phyloP scores from a whole-genome alignment of 495 filamentous ascomycete genomes.

The Neurospora sp. region DNA sequence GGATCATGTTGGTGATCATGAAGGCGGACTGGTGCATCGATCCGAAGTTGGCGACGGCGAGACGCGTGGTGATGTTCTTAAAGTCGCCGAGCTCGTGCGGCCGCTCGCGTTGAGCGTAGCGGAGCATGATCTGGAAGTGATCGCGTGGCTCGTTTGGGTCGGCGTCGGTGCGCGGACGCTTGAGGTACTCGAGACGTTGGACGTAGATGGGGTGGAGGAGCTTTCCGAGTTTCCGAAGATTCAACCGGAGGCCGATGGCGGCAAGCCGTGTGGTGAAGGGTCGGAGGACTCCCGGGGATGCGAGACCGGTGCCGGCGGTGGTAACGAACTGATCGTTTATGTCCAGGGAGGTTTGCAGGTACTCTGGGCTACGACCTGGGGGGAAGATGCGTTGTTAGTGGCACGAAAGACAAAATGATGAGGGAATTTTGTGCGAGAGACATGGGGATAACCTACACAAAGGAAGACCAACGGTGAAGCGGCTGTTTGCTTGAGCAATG shows the following conservation, averaged over 20 bases:
- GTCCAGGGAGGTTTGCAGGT: neutral
- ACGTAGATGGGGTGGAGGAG: constrained; percentile 12
- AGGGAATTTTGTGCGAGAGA: no score
- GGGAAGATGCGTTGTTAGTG: neutral
- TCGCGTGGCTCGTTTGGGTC: constrained; percentile 17
- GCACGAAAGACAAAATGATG: constrained; percentile 19
- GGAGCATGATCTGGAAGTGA: constrained; percentile 29
- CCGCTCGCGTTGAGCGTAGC: constrained; percentile 22
- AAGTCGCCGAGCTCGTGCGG: constrained; percentile 22
- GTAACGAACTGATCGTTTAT: neutral
- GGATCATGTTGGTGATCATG: constrained; percentile 14
- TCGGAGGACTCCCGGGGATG: neutral
- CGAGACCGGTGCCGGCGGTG: neutral
- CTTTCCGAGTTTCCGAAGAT: neutral
- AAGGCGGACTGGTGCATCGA: constrained; percentile 20
- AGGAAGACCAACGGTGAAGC: constrained; percentile 27
- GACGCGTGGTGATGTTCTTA: constrained; percentile 18
- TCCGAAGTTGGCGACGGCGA: constrained; percentile 20
- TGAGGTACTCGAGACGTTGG: neutral
- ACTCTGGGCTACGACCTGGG: neutral
- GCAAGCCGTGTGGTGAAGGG: neutral
- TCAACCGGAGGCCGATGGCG: neutral
- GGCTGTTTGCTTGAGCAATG: constrained; percentile 24
- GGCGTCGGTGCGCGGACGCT: neutral
- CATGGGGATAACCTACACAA: constrained; percentile 4